Base-by-base conservation (phyloP, 805 yeast genomes). In the Starmerella stigmatis region DNA sequence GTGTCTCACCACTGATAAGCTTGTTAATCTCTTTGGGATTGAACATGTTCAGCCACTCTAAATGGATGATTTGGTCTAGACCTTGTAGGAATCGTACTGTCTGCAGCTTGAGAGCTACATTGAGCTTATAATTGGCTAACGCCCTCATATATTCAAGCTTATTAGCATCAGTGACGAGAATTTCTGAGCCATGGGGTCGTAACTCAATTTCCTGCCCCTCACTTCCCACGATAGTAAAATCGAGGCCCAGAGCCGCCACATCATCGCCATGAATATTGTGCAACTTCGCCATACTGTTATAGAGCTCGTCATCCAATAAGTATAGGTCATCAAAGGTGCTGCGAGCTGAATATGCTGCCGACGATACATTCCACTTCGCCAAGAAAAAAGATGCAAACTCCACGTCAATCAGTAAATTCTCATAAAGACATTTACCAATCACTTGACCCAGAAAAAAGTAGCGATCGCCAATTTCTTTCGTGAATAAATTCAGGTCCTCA, bases 401-500 rank as follows among this genome's bases (percentile, higher is more conserved):
- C 20, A 84, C 74, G 61, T 88, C 94, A 7, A 89, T 75, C 51
- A 89, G 67, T 3, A 86, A 79, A 43, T 78, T 78, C 45, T 85
- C 94, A 59, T 84, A 86, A 3, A 89, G 66, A 57, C 96, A 88
- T 59, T 86, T 89, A 1, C 96, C 98, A 36, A 89, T 69, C 5
- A 86, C 68, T 65, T 72, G 78, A 0, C 98, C 98, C 53, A 88
- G 61, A 55, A 88, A 88, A 55, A 42, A 71, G 70, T 31, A 72
- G 56, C 25, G 58, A 17, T 30, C 41, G 13, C 39, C 38, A 5
- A 48, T 27, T 17, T 44, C 50, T 28, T 20, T 35, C 2, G 46
- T 38, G 13, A 35, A 5, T 21, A 15, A 34, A 38, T 31, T 30
- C 41, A 43, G 58, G 49, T 50, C 55, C 21, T 44, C 61, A 52